Percentiles rank a stretch among this genome's conserved stretches.
Evolutionary conservation across 441 rosid genomes (phyloP).

Genomic region (Euphorbia schlechtendalii): DNA sequence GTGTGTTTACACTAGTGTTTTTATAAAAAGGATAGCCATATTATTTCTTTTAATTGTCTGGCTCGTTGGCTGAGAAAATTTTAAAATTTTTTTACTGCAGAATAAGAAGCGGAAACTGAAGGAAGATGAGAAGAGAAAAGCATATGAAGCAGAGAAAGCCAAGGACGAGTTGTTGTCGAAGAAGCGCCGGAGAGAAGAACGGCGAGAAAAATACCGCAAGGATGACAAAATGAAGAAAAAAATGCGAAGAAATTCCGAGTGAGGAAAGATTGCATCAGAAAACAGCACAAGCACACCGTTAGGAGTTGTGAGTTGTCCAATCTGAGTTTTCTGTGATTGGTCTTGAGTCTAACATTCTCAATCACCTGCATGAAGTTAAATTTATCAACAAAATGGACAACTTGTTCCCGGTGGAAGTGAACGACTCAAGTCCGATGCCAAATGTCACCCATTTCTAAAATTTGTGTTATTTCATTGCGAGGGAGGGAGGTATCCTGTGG

Average conservation of each 20-base stretch:
- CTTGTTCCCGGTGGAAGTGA: too few species aligned
- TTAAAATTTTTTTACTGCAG: too few species aligned
- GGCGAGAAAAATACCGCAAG: slow-evolving; percentile 59
- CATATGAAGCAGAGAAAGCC: slow-evolving; percentile 45
- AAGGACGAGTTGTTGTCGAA: slow-evolving; percentile 54
- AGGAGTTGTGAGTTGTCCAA: too few species aligned
- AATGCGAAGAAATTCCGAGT: slow-evolving; percentile 30
- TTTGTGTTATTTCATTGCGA: too few species aligned
- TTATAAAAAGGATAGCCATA: background rate
- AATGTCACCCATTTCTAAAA: too few species aligned
- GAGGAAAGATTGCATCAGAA: background rate
- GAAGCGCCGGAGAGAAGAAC: slow-evolving; percentile 75
- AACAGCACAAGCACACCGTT: background rate
- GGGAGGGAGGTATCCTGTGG: too few species aligned
- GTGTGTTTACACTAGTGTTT: background rate
- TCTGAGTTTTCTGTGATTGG: slow-evolving; percentile 39
- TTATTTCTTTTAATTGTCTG: background rate
- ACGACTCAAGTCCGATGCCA: too few species aligned
- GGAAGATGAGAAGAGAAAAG: slow-evolving; percentile 52
- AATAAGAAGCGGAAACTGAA: slow-evolving; percentile 52
- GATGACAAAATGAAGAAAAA: slow-evolving; percentile 64
- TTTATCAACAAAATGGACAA: too few species aligned
- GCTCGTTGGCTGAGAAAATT: background rate
- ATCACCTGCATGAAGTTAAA: too few species aligned
- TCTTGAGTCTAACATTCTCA: too few species aligned